These are phyloP conservation scores for Lactarius trivialis DNA, from an alignment of 768 basidiomycete species.

Conservation along the genomic window DNA sequence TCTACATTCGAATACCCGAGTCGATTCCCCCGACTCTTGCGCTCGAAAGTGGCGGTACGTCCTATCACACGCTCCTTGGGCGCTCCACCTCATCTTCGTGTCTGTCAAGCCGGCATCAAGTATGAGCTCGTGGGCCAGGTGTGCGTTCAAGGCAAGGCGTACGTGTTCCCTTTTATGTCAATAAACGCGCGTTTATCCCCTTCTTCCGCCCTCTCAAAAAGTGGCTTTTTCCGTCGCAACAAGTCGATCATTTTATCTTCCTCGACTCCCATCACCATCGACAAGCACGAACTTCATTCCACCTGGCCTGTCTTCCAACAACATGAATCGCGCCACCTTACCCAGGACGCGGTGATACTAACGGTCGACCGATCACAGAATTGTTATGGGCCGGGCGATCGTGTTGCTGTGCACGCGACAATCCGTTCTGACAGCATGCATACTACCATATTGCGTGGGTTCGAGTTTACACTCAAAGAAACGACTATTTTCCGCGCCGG, in stretches of 20 bases:
- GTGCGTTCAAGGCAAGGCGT: constrained; percentile 84
- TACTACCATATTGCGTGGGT: constrained; percentile 71
- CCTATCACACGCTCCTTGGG: not conserved
- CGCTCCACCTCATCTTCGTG: not conserved
- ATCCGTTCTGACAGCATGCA: constrained; percentile 65
- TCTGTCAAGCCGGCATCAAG: constrained; percentile 60
- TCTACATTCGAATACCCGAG: constrained; percentile 88
- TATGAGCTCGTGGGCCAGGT: constrained; percentile 89
- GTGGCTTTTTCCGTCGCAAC: constrained; percentile 77
- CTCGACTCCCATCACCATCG: constrained; percentile 68
- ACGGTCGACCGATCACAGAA: constrained; percentile 68
- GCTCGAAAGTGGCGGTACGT: constrained; percentile 65
- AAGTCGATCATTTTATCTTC: constrained; percentile 64
- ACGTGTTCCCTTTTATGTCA: constrained; percentile 23
- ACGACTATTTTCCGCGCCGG: constrained; percentile 68
- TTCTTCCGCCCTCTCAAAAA: constrained; percentile 26
- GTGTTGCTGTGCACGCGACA: constrained; percentile 61
- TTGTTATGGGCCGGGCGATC: constrained; percentile 85
- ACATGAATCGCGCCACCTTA: constrained; percentile 58
- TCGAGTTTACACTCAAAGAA: constrained; percentile 77
- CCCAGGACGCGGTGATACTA: constrained; percentile 65
- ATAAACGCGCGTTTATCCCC: not conserved
- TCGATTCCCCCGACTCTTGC: constrained; percentile 83
- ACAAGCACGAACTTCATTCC: constrained; percentile 91
- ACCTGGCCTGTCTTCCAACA: constrained; percentile 90